Evolutionary conservation across 495 filamentous ascomycete species (phyloP), one percentile per base, ranked within the genome.

Genomic region (Staphylotrichum tortipilum): DNA sequence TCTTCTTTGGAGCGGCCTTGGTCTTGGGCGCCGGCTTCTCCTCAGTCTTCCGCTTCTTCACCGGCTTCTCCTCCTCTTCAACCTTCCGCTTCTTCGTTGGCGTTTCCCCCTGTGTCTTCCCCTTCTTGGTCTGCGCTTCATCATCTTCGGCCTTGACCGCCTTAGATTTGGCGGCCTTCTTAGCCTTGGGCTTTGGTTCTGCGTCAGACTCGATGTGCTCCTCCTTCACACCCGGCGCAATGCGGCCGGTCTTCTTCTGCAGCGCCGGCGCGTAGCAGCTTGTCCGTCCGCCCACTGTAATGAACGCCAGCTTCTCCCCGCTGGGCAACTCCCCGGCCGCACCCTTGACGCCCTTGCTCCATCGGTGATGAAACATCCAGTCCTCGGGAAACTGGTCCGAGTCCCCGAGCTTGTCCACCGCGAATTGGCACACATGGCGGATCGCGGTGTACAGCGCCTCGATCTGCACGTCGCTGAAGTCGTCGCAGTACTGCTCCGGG

Each of bases 321-420:
- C 82, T 94, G 3, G 89, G 89, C 21, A 96, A 66, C 15, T 68
- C 78, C 3, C 73, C 74, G 0, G 72, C 45, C 6, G 75, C 73
- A 45, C 85, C 84, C 62, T 90, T 90, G 68, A 86, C 86, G 12
- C 90, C 90, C 60, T 94, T 94, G 9, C 81, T 75, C 91, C 90
- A 95, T 17, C 92, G 81, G 64, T 95, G 79, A 39, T 87, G 82
- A 74, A 96, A 94, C 24, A 98, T 70, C 92, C 91, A 98, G 47
- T 90, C 72, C 37, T 89, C 77, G 0, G 92, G 92, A 57, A 96
- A 95, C 61, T 84, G 74, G 17, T 81, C 79, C 1, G 81, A 86
- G 44, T 96, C 91, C 2, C 83, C 90, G 26, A 92, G 73, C 26
- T 82, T 76, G 45, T 88, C 85, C 8, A 90, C 81, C 0, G 91